Conservation (phyloP, 352 stramenopile species). For the Phytophthora macrochlamydospora region DNA sequence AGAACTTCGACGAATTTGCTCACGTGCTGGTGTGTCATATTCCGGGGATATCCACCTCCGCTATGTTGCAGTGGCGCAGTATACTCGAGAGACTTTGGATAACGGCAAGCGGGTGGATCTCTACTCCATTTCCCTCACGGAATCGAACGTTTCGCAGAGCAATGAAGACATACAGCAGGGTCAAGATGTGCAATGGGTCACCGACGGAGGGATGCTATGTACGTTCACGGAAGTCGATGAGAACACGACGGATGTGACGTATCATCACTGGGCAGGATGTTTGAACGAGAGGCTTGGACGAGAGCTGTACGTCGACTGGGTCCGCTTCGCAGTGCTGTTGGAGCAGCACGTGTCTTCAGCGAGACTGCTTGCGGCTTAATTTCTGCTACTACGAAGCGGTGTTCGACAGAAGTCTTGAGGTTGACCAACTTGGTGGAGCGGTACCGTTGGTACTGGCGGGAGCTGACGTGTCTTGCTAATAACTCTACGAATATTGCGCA, state of each 20-base stretch:
- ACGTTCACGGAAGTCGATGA: constrained; percentile 13
- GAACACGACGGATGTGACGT: constrained; percentile 23
- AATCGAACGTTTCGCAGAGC: no score
- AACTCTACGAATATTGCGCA: no score
- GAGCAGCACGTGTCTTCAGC: constrained; percentile 54
- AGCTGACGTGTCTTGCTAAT: no score
- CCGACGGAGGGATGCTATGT: not conserved
- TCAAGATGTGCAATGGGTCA: no score
- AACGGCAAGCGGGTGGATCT: no score
- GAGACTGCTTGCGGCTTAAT: constrained; percentile 10
- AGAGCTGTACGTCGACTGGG: constrained; percentile 45
- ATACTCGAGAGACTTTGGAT: no score
- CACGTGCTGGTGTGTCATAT: not conserved
- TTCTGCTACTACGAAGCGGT: no score
- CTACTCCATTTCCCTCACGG: no score
- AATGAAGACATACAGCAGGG: no score
- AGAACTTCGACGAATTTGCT: not conserved
- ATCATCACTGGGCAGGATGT: constrained; percentile 29
- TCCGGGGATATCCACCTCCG: not conserved
- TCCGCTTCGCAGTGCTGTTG: constrained; percentile 46
- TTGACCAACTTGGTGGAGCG: no score
- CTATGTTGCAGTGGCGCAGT: not conserved
- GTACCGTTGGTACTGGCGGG: no score
- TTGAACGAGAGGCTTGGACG: constrained; percentile 38
- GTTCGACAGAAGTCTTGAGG: no score